Evolutionary conservation across 306 rosid genomes (phyloP), one percentile per base, ranked within the genome.

Genomic region (Castanea mollissima): DNA sequence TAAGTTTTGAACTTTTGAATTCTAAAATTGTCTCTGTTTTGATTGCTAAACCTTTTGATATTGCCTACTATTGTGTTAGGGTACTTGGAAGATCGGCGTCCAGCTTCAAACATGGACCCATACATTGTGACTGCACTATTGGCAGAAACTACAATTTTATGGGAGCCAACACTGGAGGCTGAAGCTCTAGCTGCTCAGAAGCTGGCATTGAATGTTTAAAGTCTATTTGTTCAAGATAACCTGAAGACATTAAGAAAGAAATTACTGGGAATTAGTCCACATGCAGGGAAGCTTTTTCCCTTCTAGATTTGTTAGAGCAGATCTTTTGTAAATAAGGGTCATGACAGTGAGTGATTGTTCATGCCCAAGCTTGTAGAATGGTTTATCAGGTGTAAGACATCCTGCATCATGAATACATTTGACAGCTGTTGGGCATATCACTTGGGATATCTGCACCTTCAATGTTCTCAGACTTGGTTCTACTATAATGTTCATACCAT

Each of bases 91-190:
- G 99, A 96, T 78, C 85, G 98, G 80, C 98, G 99, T 67, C 99
- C 99, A 0, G 97, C 99, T 78, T 96, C 99, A 46, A 96, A 96
- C 96, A 96, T 93, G 99, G 99, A 96, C 84, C 99, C 99, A 14
- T 96, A 96, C 73, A 71, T 85, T 2, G 99, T 96, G 88, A 93
- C 97, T 38, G 68, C 90, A 4, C 86, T 96, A 38, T 87, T 93
- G 65, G 98, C 99, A 2, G 97, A 96, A 80, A 87, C 97, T 55
- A 91, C 99, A 29, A 0, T 96, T 8, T 79, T 96, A 86, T 96
- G 98, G 98, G 93, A 93, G 78, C 96, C 99, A 81, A 91, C 97
- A 56, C 92, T 93, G 12, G 99, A 96, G 88, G 96, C 97, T 73
- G 97, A 96, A 86, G 99, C 97, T 85, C 97, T 93, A 74, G 99